Evolutionary conservation across 164 flowering plant genomes (phyloP).

Genomic region (Nymphaea thermarum): DNA sequence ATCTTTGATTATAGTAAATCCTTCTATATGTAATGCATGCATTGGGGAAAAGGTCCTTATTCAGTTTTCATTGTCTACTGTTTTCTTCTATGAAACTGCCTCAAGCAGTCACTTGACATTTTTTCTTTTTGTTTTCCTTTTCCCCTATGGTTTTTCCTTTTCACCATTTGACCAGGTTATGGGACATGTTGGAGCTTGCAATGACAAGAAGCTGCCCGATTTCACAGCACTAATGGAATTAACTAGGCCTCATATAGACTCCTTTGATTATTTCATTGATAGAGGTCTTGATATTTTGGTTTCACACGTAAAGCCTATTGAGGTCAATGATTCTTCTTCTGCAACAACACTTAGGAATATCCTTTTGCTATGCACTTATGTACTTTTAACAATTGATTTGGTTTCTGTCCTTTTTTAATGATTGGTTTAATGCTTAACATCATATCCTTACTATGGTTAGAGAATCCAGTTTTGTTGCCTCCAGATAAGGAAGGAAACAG

Average conservation of each 20-base stretch:
- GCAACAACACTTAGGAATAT: constrained; percentile 47
- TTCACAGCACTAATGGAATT: constrained; percentile 31
- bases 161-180: no score
- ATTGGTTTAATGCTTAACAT: constrained; percentile 29
- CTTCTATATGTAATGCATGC: no score
- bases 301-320: constrained; percentile 31
- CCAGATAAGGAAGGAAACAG: constrained; percentile 31
- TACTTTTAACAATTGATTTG: neutral
- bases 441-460: constrained; percentile 38
- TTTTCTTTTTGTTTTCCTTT: no score
- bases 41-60: no score
- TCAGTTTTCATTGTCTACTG: no score
- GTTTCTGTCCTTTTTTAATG: neutral
- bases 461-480: constrained; percentile 20
- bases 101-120: no score
- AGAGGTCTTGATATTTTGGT: constrained; percentile 41
- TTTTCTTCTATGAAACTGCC: no score
- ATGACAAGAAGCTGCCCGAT: neutral
- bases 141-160: no score
- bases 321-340: constrained; percentile 26
- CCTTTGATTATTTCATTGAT: constrained; percentile 55
- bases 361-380: constrained; percentile 27
- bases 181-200: neutral
- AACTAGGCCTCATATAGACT: constrained; percentile 61
- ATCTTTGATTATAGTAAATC: no score